Evolutionary conservation across 106 monocot species (phyloP).

Genomic region (Dioscorea zingiberensis): DNA sequence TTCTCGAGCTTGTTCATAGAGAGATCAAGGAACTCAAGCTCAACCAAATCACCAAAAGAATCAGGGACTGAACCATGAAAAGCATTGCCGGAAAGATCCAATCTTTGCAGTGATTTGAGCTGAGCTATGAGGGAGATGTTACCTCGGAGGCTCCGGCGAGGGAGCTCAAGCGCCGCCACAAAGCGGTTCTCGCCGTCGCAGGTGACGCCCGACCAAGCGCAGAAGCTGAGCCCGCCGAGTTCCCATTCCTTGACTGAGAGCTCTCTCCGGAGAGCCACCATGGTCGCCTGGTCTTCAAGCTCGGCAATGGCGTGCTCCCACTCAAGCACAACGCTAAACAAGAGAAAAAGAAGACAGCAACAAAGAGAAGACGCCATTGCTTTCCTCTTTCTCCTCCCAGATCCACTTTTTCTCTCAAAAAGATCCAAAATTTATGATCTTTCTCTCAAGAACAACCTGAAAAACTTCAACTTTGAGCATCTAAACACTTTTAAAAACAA

Average conservation of each 20-base stretch:
- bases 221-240: constrained; percentile 24
- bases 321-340: background rate
- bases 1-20: constrained; percentile 57
- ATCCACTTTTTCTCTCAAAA: background rate
- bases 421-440: background rate
- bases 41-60: constrained; percentile 19
- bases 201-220: constrained; percentile 62
- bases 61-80: constrained; percentile 50
- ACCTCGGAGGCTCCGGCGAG: constrained; percentile 46
- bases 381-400: background rate
- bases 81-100: constrained; percentile 62
- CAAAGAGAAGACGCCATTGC: background rate
- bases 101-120: constrained; percentile 29
- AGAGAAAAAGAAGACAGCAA: background rate
- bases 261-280: constrained; percentile 29
- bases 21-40: constrained; percentile 63
- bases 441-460: too few species aligned
- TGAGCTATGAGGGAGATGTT: constrained; percentile 52
- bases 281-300: constrained; percentile 24
- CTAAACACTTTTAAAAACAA: too few species aligned
- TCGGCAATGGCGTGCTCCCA: constrained; percentile 1
- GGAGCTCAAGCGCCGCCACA: constrained; percentile 35
- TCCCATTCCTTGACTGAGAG: constrained; percentile 30
- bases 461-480: too few species aligned
- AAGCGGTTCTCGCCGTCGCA: constrained; percentile 24